A percentile compares a stretch with the other conserved stretches of the same genome.
Evolutionary conservation across 2,329 filamentous ascomycete species (phyloP).

Genomic region (Trichoderma brevicompactum): DNA sequence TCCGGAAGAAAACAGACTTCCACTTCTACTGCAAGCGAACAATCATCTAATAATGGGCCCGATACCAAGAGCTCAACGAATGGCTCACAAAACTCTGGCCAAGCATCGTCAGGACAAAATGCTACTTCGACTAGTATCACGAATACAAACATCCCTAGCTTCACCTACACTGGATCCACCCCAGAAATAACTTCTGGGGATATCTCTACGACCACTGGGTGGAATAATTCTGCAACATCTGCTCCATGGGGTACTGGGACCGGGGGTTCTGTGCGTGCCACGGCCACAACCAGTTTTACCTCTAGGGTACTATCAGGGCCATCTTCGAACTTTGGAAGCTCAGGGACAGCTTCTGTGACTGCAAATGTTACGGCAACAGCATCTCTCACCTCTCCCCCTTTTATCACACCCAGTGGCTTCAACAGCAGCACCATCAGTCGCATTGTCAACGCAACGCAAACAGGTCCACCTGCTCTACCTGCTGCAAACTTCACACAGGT

Average conservation of each 20-base stretch:
- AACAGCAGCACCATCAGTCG: slow-evolving; percentile 20
- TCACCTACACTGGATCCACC: neutral
- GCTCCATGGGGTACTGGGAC: neutral
- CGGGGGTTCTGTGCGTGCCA: neutral
- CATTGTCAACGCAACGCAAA: slow-evolving; percentile 26
- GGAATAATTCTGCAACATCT: slow-evolving; percentile 20
- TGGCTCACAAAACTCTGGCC: neutral
- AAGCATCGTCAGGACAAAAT: neutral
- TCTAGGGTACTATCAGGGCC: neutral
- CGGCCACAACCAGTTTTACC: neutral
- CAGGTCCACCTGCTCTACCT: slow-evolving; percentile 31
- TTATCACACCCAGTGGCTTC: slow-evolving; percentile 26
- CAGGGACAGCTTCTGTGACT: neutral
- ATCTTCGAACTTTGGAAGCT: neutral
- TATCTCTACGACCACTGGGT: slow-evolving; percentile 7
- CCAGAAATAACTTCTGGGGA: slow-evolving; percentile 9
- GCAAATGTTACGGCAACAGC: slow-evolving; percentile 10
- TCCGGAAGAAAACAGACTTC: neutral
- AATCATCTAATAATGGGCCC: neutral
- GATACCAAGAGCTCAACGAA: neutral
- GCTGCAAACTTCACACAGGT: slow-evolving; percentile 43
- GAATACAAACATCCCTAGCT: neutral
- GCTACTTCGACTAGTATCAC: neutral
- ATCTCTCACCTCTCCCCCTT: slow-evolving; percentile 15
- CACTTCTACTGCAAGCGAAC: neutral